Percentiles rank a stretch among this genome's conserved stretches.
phyloP scores from a whole-genome alignment of 768 basidiomycete genomes.

The Boletus edulis region DNA sequence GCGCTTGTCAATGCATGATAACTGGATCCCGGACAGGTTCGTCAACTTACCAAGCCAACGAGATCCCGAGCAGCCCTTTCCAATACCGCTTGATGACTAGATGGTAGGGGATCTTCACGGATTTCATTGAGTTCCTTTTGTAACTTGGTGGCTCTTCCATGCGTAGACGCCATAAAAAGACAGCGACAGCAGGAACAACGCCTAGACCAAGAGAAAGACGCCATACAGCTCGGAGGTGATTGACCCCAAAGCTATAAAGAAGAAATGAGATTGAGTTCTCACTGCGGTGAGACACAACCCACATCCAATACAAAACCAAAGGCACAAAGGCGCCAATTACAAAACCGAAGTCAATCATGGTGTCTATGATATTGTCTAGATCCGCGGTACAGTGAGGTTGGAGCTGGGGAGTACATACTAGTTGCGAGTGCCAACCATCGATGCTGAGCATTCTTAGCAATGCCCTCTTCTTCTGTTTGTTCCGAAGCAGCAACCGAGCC shows the following conservation, averaged over 20 bases:
- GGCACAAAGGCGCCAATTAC: constrained; percentile 80
- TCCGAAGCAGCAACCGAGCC: constrained; percentile 88
- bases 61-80: constrained; percentile 67
- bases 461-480: constrained; percentile 80
- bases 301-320: constrained; percentile 89
- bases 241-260: constrained; percentile 57
- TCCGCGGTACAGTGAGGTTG: background rate
- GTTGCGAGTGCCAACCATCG: constrained; percentile 87
- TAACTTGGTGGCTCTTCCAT: constrained; percentile 80
- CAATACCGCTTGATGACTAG: constrained; percentile 83
- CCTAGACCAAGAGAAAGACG: constrained; percentile 84
- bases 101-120: constrained; percentile 68
- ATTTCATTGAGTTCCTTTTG: constrained; percentile 77
- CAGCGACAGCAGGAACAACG: constrained; percentile 70
- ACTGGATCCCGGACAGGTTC: background rate
- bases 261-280: background rate
- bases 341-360: constrained; percentile 86
- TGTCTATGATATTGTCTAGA: constrained; percentile 41
- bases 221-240: constrained; percentile 87
- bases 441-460: constrained; percentile 79
- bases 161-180: constrained; percentile 84
- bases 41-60: constrained; percentile 60
- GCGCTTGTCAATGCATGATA: background rate
- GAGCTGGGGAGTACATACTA: constrained; percentile 46
- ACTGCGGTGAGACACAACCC: constrained; percentile 22